phyloP scores from a whole-genome alignment of 768 basidiomycete genomes.

The Tulasnella sp. region DNA sequence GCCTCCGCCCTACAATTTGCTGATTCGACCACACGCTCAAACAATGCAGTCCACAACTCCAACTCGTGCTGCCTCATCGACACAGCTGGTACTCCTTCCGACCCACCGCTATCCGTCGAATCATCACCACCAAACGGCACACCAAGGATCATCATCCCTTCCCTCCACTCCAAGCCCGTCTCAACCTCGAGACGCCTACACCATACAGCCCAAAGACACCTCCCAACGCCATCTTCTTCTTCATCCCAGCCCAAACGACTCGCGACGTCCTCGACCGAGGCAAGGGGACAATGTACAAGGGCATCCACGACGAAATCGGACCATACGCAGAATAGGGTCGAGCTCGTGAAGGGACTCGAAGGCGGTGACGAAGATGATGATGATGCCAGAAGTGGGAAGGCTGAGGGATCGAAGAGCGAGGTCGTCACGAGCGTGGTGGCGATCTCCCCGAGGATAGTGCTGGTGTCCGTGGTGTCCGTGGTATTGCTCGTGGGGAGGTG shows the following conservation, averaged over 20 bases:
- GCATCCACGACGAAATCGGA: slow-evolving; percentile 8
- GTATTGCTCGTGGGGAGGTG: not conserved
- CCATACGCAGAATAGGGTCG: slow-evolving; percentile 6
- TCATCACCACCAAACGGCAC: slow-evolving; percentile 8
- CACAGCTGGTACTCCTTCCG: not conserved
- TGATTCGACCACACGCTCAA: slow-evolving; percentile 1
- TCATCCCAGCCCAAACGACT: not conserved
- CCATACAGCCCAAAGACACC: not conserved
- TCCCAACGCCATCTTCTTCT: not conserved
- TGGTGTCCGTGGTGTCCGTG: not conserved
- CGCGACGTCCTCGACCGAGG: not conserved
- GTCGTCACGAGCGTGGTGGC: not conserved
- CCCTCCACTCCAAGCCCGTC: slow-evolving; percentile 1
- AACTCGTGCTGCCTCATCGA: slow-evolving; percentile 1
- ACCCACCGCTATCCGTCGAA: too few species aligned
- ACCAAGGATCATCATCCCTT: not conserved
- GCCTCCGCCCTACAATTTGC: not conserved
- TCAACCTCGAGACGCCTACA: not conserved
- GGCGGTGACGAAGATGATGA: not conserved
- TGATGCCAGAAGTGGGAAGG: not conserved
- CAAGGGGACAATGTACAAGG: not conserved
- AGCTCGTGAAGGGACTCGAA: not conserved
- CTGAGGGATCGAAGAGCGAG: not conserved
- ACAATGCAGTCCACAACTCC: slow-evolving; percentile 4
- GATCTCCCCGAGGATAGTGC: not conserved